A percentile compares a stretch with the other conserved stretches of the same genome.
These are phyloP conservation scores for Pestalotiopsis sp. DNA, from an alignment of 2,329 filamentous ascomycete genomes.

Conservation along the genomic window DNA sequence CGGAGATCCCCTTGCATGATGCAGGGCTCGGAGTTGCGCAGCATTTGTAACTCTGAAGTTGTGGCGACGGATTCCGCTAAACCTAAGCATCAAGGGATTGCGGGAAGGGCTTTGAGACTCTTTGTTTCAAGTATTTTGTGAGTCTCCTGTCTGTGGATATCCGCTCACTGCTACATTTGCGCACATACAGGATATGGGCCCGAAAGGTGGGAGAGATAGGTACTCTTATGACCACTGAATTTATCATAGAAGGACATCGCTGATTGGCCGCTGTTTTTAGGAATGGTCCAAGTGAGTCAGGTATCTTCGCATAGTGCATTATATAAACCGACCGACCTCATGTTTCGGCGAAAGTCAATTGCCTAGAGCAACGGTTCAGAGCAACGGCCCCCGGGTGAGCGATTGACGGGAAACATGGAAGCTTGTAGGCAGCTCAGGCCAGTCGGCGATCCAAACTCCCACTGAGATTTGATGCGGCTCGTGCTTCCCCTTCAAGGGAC, in stretches of 20 bases:
- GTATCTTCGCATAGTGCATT: neutral
- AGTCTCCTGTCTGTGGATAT: too few species aligned
- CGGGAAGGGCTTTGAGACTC: too few species aligned
- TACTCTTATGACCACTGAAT: neutral
- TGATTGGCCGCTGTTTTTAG: neutral
- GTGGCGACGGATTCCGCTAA: too few species aligned
- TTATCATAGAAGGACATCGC: neutral
- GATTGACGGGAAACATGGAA: neutral
- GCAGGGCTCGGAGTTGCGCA: too few species aligned
- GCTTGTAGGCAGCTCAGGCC: neutral
- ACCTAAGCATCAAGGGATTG: too few species aligned
- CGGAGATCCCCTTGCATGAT: too few species aligned
- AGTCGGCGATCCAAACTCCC: neutral
- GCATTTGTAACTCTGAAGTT: too few species aligned
- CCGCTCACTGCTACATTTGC: too few species aligned
- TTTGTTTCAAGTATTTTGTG: too few species aligned
- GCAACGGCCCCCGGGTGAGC: too few species aligned
- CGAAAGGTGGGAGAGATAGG: too few species aligned
- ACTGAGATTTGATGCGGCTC: neutral
- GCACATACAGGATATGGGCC: too few species aligned
- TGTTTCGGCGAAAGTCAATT: neutral
- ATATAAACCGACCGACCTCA: neutral
- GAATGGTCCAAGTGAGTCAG: neutral
- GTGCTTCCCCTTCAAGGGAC: neutral
- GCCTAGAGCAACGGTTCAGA: neutral